phyloP scores from a whole-genome alignment of 139 green algal species.

The Bryopsis sp. region DNA sequence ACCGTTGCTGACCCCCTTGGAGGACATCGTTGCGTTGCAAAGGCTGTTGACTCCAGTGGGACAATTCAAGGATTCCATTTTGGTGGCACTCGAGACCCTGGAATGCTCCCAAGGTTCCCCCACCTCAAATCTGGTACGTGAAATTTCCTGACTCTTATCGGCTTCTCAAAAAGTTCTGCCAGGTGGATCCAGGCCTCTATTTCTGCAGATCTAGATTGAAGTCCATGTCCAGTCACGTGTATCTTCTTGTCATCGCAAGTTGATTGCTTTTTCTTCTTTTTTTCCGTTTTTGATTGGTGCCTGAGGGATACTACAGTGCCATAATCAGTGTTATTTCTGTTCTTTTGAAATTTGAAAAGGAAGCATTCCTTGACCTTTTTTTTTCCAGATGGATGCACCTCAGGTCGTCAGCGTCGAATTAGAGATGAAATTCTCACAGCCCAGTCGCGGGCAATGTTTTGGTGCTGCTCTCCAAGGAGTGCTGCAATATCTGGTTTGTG shows the following conservation, averaged over 20 bases:
- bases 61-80: slow-evolving; percentile 45
- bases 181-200: not conserved
- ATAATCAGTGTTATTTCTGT: no score
- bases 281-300: no score
- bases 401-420: not conserved
- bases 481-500: slow-evolving; percentile 58
- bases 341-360: no score
- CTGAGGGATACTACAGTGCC: no score
- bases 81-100: slow-evolving; percentile 46
- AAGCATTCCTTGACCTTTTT: not conserved
- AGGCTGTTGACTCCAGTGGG: slow-evolving; percentile 59
- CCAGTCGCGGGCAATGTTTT: slow-evolving; percentile 22
- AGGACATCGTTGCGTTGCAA: slow-evolving; percentile 61
- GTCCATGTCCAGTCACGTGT: not conserved
- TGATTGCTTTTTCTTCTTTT: no score
- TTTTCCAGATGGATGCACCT: not conserved
- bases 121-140: not conserved
- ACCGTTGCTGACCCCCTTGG: slow-evolving; percentile 33
- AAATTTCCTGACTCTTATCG: not conserved
- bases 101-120: slow-evolving; percentile 9
- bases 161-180: not conserved
- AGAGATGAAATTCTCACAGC: not conserved
- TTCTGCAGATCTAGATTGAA: not conserved
- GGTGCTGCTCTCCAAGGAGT: slow-evolving; percentile 61
- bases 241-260: not conserved